Evolutionary conservation across 73 alveolate species (phyloP), one percentile per base, ranked within the genome.

Genomic region (Paramecium pentaurelia): DNA sequence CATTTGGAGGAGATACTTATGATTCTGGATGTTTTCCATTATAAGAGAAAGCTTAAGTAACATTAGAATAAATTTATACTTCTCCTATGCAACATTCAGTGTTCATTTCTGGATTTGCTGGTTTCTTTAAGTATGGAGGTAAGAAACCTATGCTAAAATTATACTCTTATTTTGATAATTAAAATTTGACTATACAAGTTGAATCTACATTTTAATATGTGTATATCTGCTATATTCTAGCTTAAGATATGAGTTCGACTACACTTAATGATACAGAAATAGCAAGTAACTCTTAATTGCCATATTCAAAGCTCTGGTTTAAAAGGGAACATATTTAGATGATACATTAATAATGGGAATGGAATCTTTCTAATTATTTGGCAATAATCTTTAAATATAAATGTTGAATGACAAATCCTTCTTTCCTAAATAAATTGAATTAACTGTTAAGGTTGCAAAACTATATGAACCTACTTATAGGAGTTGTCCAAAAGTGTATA

Each of bases 1-100:
- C 91, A 14, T 80, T 80, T 27, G 91, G 91, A 45, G 91, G 91
- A 36, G 91, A 80, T 11, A 45, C 91, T 4, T 80, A 80, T 49
- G 91, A 80, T 36, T 42, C 91, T 3, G 91, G 91, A 40, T 80
- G 91, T 8, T 80, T 80, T 25, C 91, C 91, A 44, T 27, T 80
- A 25, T 20, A 80, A 80, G 71, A 80, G 32, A 32, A 25, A 47
- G 91, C 91, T 1, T 7, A 60, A 42, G 75, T 80, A 8, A 45
- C 44, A 20, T 80, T 80, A 10, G 91, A 80, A 25, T 6, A 80
- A 36, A 45, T 80, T 22, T 80, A 80, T 18, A 47, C 75, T 3
- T 42, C 47, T 45, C 71, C 71, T 3, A 80, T 80, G 91, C 16
- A 80, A 7, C 91, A 80, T 27, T 18, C 75, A 27, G 91, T 47